Percentiles rank a stretch among this genome's conserved stretches.
Evolutionary conservation across 139 green algal genomes (phyloP).

Genomic region (Ettlia oleoabundans): DNA sequence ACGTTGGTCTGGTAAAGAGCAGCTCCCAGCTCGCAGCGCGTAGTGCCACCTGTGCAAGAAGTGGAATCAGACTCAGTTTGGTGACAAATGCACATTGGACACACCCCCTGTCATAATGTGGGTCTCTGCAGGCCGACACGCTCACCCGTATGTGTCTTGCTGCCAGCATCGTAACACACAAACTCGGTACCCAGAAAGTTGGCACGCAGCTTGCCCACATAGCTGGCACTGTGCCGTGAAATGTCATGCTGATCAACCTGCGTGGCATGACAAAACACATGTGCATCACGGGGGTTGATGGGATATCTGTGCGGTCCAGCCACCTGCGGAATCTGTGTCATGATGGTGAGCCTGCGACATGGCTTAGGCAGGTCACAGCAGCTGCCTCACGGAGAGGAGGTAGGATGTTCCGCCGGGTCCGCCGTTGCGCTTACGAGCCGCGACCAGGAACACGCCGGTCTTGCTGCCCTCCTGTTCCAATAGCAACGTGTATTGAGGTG

Average conservation of each 20-base stretch:
- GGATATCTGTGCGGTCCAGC: too few relatives aligned
- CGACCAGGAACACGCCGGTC: constrained; percentile 74
- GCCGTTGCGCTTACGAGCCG: constrained; percentile 89
- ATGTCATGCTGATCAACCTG: constrained; percentile 32
- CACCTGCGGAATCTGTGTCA: too few relatives aligned
- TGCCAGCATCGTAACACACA: constrained; percentile 78
- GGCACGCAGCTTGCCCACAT: constrained; percentile 69
- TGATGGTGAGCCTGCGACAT: too few relatives aligned
- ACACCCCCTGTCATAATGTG: too few relatives aligned
- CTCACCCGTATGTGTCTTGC: constrained; percentile 47
- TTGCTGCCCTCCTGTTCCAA: constrained; percentile 64
- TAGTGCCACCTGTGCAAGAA: background rate
- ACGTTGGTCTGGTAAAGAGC: constrained; percentile 93
- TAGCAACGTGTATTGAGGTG: constrained; percentile 63
- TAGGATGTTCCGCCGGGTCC: constrained; percentile 79
- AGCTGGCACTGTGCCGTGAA: background rate
- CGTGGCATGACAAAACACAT: too few relatives aligned
- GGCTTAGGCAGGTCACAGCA: too few relatives aligned
- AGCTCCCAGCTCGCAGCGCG: constrained; percentile 70
- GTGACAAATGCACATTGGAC: too few relatives aligned
- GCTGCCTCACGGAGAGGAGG: constrained; percentile 79
- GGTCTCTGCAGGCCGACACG: background rate
- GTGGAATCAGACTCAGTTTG: too few relatives aligned
- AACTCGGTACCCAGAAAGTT: constrained; percentile 98
- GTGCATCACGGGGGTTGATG: too few relatives aligned